Conservation (phyloP, 2,329 filamentous ascomycete genomes). For the Aspergillus quadrilineatus region DNA sequence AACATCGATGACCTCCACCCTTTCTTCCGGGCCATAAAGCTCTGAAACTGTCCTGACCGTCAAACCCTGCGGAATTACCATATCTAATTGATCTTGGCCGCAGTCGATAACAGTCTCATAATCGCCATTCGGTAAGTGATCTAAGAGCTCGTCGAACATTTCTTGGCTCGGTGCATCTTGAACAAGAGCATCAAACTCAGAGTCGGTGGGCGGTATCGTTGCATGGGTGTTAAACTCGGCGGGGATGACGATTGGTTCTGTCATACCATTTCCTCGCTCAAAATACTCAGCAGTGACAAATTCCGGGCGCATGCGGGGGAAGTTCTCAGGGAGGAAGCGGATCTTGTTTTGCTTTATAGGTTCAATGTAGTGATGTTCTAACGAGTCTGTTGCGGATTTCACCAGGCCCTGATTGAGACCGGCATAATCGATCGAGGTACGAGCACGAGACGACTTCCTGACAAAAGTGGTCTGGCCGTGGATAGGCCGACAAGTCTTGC, state of each 20-base stretch:
- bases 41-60: conserved; percentile 64
- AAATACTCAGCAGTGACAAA: conserved; percentile 63
- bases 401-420: conserved; percentile 66
- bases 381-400: conserved; percentile 63
- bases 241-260: conserved; percentile 66
- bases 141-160: conserved; percentile 42
- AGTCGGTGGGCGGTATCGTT: conserved; percentile 28
- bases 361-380: conserved; percentile 67
- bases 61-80: conserved; percentile 65
- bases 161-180: conserved; percentile 38
- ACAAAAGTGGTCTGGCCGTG: conserved; percentile 66
- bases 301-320: conserved; percentile 64
- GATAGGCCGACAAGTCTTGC: conserved; percentile 57
- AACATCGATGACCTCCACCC: conserved; percentile 67
- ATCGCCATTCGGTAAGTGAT: conserved; percentile 28
- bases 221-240: conserved; percentile 59
- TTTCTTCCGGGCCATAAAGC: conserved; percentile 62
- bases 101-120: conserved; percentile 54
- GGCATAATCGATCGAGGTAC: conserved; percentile 67
- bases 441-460: conserved; percentile 64
- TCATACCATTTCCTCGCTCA: conserved; percentile 62
- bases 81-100: conserved; percentile 64
- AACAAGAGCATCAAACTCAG: conserved; percentile 31
- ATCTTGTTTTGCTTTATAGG: conserved; percentile 66
- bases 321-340: conserved; percentile 60